Percentiles rank a stretch among this genome's conserved stretches.
Evolutionary conservation across 2,329 filamentous ascomycete genomes (phyloP).

Genomic region (Colletotrichum paranaense): DNA sequence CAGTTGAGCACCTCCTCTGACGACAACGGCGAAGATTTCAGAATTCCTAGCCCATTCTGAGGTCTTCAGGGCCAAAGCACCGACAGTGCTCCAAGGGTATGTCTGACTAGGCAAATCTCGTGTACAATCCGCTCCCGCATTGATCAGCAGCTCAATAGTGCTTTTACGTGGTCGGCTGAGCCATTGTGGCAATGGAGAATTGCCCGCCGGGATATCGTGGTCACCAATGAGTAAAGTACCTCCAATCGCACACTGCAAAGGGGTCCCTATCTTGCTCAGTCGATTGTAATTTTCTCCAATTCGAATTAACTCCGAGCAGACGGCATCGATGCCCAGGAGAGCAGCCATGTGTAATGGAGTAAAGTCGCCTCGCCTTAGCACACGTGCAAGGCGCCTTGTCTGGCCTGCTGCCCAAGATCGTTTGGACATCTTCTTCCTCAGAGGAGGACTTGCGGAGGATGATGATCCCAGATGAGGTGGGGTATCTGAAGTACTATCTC

Average conservation of each 20-base stretch:
- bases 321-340: not conserved
- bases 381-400: not conserved
- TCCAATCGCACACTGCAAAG: slow-evolving; percentile 21
- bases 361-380: slow-evolving; percentile 12
- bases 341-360: slow-evolving; percentile 18
- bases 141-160: not conserved
- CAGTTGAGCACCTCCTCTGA: not conserved
- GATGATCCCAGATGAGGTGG: too few relatives aligned
- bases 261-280: slow-evolving; percentile 3
- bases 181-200: not conserved
- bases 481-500: not conserved
- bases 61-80: not conserved
- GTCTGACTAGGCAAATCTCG: not conserved
- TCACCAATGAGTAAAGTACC: not conserved
- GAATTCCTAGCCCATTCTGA: slow-evolving; percentile 7
- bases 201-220: not conserved
- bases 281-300: not conserved
- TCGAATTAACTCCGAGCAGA: not conserved
- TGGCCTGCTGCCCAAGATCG: not conserved
- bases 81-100: not conserved
- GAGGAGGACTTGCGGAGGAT: too few relatives aligned
- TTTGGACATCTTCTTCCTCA: not conserved
- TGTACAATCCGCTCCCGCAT: slow-evolving; percentile 3
- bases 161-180: not conserved
- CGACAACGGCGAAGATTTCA: not conserved